Evolutionary conservation across 768 basidiomycete genomes (phyloP).

Genomic region (Cantharellus cinnabarinus): DNA sequence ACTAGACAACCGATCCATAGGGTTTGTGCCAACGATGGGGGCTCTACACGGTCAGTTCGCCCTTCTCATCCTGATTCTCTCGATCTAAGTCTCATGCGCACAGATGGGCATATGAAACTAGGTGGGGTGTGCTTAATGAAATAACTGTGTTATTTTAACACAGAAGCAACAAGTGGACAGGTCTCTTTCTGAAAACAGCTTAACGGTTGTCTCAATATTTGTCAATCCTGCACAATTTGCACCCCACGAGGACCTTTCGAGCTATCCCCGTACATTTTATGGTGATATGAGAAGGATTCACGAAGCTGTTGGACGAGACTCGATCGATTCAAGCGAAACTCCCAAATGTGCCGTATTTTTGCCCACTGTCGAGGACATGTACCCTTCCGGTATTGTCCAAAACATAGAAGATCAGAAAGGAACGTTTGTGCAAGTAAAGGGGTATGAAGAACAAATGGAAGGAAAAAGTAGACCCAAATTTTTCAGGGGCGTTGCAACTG

Average conservation of each 20-base stretch:
- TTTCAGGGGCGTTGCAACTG: conserved; percentile 87
- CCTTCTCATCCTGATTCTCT: not conserved
- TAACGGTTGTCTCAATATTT: conserved; percentile 87
- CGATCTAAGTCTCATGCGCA: not conserved
- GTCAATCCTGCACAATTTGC: conserved; percentile 98
- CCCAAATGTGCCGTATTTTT: conserved; percentile 54
- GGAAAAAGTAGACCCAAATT: conserved; percentile 72
- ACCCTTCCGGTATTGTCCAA: conserved; percentile 78
- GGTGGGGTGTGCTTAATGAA: conserved; percentile 28
- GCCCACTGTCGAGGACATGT: conserved; percentile 68
- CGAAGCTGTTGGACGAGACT: not conserved
- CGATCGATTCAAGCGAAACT: conserved; percentile 16
- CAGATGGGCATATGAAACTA: conserved; percentile 70
- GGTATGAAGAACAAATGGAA: conserved; percentile 84
- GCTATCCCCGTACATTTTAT: conserved; percentile 77
- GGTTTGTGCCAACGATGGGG: conserved; percentile 96
- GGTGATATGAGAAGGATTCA: conserved; percentile 45
- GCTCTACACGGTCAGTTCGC: conserved; percentile 40
- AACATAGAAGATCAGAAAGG: conserved; percentile 56
- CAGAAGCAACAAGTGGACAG: conserved; percentile 36
- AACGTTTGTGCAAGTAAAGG: conserved; percentile 82
- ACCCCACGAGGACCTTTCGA: conserved; percentile 77
- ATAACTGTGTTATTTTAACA: not conserved
- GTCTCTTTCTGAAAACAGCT: conserved; percentile 58
- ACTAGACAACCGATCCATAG: conserved; percentile 43